phyloP scores from a whole-genome alignment of 345 rosid species.

The Salix udensis region DNA sequence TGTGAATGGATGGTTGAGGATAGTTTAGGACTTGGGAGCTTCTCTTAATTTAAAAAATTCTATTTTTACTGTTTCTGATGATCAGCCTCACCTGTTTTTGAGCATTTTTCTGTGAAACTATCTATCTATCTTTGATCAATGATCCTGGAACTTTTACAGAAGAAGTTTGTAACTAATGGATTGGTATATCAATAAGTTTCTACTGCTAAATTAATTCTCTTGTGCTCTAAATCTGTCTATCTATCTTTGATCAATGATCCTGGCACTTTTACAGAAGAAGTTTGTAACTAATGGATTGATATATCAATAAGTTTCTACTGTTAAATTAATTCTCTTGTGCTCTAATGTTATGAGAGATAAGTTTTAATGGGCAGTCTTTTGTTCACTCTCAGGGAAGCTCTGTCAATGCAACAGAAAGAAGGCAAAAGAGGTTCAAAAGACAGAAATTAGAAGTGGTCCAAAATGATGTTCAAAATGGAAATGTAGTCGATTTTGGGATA shows the following conservation, averaged over 20 bases:
- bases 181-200: too few species aligned
- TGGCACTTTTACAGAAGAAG: neutral
- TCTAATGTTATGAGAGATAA: neutral
- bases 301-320: neutral
- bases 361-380: neutral
- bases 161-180: neutral
- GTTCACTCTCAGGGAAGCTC: conserved; percentile 28
- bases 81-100: too few species aligned
- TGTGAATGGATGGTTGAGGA: too few species aligned
- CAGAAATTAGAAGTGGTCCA: conserved; percentile 21
- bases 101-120: neutral
- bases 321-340: too few species aligned
- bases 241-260: neutral
- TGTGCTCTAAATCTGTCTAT: neutral
- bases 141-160: neutral
- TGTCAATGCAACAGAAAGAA: conserved; percentile 20
- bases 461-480: conserved; percentile 19
- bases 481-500: conserved; percentile 8
- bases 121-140: neutral
- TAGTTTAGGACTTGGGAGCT: too few species aligned
- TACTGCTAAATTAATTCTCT: neutral
- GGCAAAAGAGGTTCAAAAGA: conserved; percentile 35
- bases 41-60: too few species aligned
- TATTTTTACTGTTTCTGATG: too few species aligned
- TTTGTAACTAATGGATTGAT: too few species aligned